phyloP scores from a whole-genome alignment of 345 rosid species.

The Hevea brasiliensis region DNA sequence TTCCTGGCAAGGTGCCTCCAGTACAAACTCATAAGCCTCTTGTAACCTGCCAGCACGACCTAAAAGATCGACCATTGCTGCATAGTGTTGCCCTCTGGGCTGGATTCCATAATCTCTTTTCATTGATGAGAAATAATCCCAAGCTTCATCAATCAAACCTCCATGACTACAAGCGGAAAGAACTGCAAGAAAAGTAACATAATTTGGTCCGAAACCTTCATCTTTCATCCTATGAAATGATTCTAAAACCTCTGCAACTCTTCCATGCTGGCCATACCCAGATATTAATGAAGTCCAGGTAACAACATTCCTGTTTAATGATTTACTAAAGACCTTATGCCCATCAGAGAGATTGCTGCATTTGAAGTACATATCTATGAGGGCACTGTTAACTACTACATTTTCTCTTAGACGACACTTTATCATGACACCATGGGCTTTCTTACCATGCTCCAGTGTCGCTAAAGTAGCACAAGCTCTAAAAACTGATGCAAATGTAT shows the following conservation, averaged over 20 bases:
- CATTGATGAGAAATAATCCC: conserved; percentile 61
- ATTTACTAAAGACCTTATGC: conserved; percentile 41
- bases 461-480: conserved; percentile 62
- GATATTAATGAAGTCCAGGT: conserved; percentile 74
- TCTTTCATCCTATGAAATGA: conserved; percentile 58
- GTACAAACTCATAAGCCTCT: conserved; percentile 60
- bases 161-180: conserved; percentile 77
- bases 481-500: conserved; percentile 71
- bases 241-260: conserved; percentile 57
- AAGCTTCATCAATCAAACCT: conserved; percentile 63
- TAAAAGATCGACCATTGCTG: conserved; percentile 64
- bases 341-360: conserved; percentile 61
- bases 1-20: conserved; percentile 53
- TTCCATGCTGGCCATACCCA: conserved; percentile 69
- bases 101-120: conserved; percentile 52
- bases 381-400: conserved; percentile 59
- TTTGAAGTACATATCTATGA: conserved; percentile 75
- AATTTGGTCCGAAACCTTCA: conserved; percentile 60
- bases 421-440: conserved; percentile 60
- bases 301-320: conserved; percentile 46
- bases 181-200: conserved; percentile 60
- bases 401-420: conserved; percentile 49
- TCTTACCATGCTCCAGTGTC: conserved; percentile 60
- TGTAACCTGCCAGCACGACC: conserved; percentile 69
- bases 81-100: conserved; percentile 63